A percentile compares a stretch with the other conserved stretches of the same genome.
Conservation (phyloP, 2,329 filamentous ascomycete genomes). For the Orbilia quercus region DNA sequence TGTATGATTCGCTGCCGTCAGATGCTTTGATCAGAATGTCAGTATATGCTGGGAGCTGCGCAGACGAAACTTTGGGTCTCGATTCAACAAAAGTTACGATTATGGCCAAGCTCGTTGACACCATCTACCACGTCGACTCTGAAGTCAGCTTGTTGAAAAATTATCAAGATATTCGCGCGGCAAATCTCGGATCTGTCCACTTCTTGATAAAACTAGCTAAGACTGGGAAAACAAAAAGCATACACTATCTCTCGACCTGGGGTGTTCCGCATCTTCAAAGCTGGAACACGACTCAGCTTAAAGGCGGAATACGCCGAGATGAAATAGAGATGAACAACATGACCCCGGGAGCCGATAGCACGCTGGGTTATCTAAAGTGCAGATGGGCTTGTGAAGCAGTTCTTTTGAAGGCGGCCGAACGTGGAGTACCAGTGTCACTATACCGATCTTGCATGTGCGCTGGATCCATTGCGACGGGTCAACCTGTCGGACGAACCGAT, state of each 20-base stretch:
- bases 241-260: conserved; percentile 34
- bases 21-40: conserved; percentile 22
- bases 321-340: conserved; percentile 28
- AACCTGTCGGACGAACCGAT: conserved; percentile 34
- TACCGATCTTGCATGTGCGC: conserved; percentile 35
- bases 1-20: conserved; percentile 16
- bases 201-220: conserved; percentile 28
- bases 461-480: conserved; percentile 12
- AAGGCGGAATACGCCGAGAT: conserved; percentile 26
- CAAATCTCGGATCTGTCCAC: conserved; percentile 31
- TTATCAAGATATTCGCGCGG: conserved; percentile 32
- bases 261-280: conserved; percentile 30
- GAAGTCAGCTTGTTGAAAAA: conserved; percentile 36
- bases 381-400: conserved; percentile 29
- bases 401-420: conserved; percentile 29
- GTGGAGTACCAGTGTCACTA: conserved; percentile 21
- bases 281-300: conserved; percentile 31
- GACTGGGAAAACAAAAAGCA: conserved; percentile 20
- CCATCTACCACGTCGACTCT: conserved; percentile 32
- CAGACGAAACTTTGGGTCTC: conserved; percentile 20
- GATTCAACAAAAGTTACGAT: conserved; percentile 22
- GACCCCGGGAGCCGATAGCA: conserved; percentile 25
- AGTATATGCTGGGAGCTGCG: conserved; percentile 23
- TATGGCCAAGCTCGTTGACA: conserved; percentile 24
- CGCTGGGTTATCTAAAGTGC: conserved; percentile 32